A percentile compares a stretch with the other conserved stretches of the same genome.
phyloP scores from a whole-genome alignment of 352 stramenopile genomes.

The Saprolegnia diclina region DNA sequence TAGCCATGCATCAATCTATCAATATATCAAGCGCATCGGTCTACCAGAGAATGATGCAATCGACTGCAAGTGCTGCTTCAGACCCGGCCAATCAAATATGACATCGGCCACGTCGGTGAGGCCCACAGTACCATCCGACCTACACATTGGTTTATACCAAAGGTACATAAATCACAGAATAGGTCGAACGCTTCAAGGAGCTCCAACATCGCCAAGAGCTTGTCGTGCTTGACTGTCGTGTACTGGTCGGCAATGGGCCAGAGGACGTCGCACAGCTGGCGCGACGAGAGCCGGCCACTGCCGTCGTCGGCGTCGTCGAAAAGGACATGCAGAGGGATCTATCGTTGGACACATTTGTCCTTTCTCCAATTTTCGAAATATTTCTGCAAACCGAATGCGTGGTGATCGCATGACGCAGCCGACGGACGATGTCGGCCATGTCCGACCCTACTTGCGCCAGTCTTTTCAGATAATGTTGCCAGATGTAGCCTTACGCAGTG shows the following conservation, averaged over 20 bases:
- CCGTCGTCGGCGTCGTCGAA: not conserved
- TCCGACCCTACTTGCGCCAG: not conserved
- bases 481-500: too few species aligned
- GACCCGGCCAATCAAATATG: not conserved
- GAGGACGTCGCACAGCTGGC: not conserved
- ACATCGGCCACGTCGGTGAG: not conserved
- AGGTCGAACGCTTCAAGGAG: not conserved
- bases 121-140: not conserved
- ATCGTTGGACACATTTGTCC: not conserved
- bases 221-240: not conserved
- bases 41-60: not conserved
- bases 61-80: not conserved
- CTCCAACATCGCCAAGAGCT: not conserved
- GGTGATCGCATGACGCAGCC: slow-evolving; percentile 9
- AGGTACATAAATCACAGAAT: not conserved
- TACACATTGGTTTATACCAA: not conserved
- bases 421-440: not conserved
- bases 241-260: slow-evolving; percentile 6
- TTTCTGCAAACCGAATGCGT: not conserved
- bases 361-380: too few species aligned
- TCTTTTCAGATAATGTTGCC: too few species aligned
- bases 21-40: not conserved
- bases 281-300: not conserved
- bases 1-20: not conserved
- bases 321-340: not conserved